A percentile compares a stretch with the other conserved stretches of the same genome.
Conservation (phyloP, 2,329 filamentous ascomycete species). For the Ramichloridium luteum region DNA sequence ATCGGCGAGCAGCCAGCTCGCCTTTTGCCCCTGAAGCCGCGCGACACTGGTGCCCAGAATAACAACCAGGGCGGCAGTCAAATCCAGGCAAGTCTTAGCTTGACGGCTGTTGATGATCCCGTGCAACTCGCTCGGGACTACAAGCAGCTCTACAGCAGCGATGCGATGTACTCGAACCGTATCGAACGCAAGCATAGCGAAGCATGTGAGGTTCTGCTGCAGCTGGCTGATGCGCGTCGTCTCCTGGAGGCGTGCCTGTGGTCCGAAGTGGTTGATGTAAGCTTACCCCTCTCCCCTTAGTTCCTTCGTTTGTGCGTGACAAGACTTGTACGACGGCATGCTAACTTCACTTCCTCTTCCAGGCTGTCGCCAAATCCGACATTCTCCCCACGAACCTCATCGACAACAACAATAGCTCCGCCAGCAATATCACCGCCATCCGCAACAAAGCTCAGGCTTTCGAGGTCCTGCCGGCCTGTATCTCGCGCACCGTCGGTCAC, state of each 20-base stretch:
- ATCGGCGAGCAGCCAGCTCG: conserved; percentile 70
- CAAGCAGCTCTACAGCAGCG: conserved; percentile 47
- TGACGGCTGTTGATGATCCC: conserved; percentile 57
- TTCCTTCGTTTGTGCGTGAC: neutral
- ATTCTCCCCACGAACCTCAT: conserved; percentile 63
- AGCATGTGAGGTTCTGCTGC: conserved; percentile 46
- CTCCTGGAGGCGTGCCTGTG: conserved; percentile 47
- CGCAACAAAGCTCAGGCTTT: conserved; percentile 73
- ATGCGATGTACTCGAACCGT: conserved; percentile 48
- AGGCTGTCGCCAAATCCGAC: conserved; percentile 54
- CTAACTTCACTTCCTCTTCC: conserved; percentile 36
- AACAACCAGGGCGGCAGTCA: conserved; percentile 22
- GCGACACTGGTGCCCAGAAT: conserved; percentile 30
- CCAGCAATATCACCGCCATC: conserved; percentile 65
- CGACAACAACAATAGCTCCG: no score
- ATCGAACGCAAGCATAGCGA: conserved; percentile 48
- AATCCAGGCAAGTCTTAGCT: conserved; percentile 47
- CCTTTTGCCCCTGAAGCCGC: conserved; percentile 67
- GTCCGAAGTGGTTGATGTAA: conserved; percentile 52
- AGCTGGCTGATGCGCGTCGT: conserved; percentile 48
- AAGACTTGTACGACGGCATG: conserved; percentile 3
- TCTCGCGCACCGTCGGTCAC: conserved; percentile 81
- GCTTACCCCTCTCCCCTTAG: conserved; percentile 21
- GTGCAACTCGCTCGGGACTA: conserved; percentile 51
- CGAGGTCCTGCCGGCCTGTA: conserved; percentile 61